phyloP scores from a whole-genome alignment of 257 asterid species.

The Jasminum sambac region DNA sequence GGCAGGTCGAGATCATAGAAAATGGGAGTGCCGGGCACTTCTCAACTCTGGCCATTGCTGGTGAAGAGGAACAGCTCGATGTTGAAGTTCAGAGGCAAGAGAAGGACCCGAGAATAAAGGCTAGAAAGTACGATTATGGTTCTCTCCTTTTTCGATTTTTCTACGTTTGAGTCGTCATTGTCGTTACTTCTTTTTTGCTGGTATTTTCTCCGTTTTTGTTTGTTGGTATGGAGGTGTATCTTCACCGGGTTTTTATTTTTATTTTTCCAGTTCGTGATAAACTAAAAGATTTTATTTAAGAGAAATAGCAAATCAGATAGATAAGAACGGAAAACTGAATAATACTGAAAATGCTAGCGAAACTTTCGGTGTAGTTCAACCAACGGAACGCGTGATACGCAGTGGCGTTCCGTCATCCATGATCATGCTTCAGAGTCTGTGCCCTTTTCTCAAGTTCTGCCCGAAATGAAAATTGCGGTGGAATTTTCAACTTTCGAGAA shows the following conservation, averaged over 20 bases:
- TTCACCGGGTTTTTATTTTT: not conserved
- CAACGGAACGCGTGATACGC: conserved; percentile 10
- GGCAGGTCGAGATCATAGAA: not conserved
- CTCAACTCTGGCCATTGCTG: conserved; percentile 36
- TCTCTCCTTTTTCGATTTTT: not conserved
- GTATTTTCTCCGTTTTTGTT: not conserved
- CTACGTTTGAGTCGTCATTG: conserved; percentile 7
- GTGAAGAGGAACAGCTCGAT: conserved; percentile 31
- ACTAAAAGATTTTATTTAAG: conserved; percentile 14
- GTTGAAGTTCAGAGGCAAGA: conserved; percentile 29
- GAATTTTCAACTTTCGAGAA: not conserved
- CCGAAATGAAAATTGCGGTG: not conserved
- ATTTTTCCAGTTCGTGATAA: not conserved
- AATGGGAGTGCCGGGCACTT: conserved; percentile 25
- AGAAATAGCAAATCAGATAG: conserved; percentile 18
- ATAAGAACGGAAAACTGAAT: not conserved
- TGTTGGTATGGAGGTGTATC: not conserved
- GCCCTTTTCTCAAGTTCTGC: not conserved
- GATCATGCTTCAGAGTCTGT: not conserved
- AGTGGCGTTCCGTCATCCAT: not conserved
- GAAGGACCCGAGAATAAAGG: conserved; percentile 77
- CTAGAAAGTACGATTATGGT: conserved; percentile 54
- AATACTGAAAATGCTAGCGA: conserved; percentile 12
- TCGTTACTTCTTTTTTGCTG: conserved; percentile 31
- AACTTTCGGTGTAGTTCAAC: conserved; percentile 9